Conservation (phyloP, 768 basidiomycete genomes). For the Phylloporus sp. region DNA sequence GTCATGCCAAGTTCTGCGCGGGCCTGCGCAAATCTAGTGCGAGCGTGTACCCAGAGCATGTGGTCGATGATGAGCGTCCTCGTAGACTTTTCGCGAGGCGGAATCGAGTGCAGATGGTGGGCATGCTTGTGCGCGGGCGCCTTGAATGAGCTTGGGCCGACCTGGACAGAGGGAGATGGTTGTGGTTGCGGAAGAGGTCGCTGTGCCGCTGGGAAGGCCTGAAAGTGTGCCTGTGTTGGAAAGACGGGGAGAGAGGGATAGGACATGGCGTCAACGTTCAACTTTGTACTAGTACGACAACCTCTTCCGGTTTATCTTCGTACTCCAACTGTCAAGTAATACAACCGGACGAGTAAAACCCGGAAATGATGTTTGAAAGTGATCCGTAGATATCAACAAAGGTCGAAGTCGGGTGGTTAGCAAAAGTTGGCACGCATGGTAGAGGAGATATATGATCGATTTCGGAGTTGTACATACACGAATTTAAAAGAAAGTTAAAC, state of each 20-base stretch:
- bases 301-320: slow-evolving; percentile 24
- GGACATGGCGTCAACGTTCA: slow-evolving; percentile 21
- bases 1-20: slow-evolving; percentile 85
- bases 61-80: slow-evolving; percentile 85
- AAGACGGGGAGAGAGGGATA: slow-evolving; percentile 28
- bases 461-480: too few species aligned
- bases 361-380: neutral
- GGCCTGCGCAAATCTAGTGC: slow-evolving; percentile 79
- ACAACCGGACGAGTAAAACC: neutral
- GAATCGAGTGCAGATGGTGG: slow-evolving; percentile 83
- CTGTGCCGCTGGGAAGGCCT: slow-evolving; percentile 15
- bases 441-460: too few species aligned
- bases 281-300: slow-evolving; percentile 2
- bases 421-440: too few species aligned
- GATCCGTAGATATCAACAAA: neutral
- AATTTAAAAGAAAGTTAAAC: neutral
- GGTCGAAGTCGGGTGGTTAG: too few species aligned
- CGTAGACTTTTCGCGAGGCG: slow-evolving; percentile 85
- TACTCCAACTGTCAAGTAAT: neutral
- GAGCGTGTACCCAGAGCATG: slow-evolving; percentile 79
- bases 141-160: slow-evolving; percentile 40
- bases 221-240: slow-evolving; percentile 17
- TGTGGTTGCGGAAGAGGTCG: slow-evolving; percentile 6
- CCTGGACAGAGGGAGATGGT: slow-evolving; percentile 13
- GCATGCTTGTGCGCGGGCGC: slow-evolving; percentile 85